phyloP scores from a whole-genome alignment of 352 stramenopile genomes.

The Phytophthora megakarya region DNA sequence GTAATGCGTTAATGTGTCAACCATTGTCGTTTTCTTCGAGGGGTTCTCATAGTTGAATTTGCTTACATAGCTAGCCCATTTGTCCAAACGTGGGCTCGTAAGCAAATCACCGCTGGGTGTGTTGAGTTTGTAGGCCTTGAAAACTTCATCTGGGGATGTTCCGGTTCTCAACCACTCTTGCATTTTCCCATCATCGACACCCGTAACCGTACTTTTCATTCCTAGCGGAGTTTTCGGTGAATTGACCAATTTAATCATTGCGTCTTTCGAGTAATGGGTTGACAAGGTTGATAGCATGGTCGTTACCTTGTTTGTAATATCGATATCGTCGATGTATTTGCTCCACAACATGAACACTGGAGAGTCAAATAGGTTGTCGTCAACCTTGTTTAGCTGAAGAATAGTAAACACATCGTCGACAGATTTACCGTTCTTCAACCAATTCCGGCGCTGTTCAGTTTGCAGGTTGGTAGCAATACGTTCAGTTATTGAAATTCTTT shows the following conservation, averaged over 20 bases:
- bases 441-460: not conserved
- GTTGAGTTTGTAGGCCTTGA: conserved; percentile 4
- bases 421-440: not conserved
- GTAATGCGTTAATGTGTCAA: not conserved
- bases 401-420: too few relatives aligned
- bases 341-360: too few relatives aligned
- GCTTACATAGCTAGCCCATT: conserved; percentile 4
- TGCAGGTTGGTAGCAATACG: conserved; percentile 6
- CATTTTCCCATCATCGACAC: too few relatives aligned
- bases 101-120: not conserved
- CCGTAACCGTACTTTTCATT: too few relatives aligned
- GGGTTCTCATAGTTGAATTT: not conserved
- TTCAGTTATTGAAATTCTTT: not conserved
- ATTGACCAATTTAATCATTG: too few relatives aligned
- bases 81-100: not conserved
- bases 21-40: not conserved
- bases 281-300: too few relatives aligned
- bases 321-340: too few relatives aligned
- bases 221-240: too few relatives aligned
- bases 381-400: too few relatives aligned
- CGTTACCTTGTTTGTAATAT: too few relatives aligned
- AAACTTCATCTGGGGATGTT: conserved; percentile 7
- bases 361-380: too few relatives aligned
- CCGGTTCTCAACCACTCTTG: not conserved
- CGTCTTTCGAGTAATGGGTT: too few relatives aligned